A percentile compares a stretch with the other conserved stretches of the same genome.
Evolutionary conservation across 148 eudicot species (phyloP).

Genomic region (Gaultheria prostrata): DNA sequence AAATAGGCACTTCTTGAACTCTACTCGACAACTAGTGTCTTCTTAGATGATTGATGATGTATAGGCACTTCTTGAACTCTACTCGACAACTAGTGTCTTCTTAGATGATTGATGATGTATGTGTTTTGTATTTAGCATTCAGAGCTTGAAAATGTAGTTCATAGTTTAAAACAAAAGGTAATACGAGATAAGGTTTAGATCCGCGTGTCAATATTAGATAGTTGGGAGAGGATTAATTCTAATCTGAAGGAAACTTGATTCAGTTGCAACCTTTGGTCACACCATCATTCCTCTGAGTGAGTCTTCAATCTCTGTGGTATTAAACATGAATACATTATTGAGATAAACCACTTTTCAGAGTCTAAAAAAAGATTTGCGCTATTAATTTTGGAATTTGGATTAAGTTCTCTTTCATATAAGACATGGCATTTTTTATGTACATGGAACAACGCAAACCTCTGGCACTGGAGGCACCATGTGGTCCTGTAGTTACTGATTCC

Average conservation of each 20-base stretch:
- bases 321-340: neutral
- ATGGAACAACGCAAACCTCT: neutral
- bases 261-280: neutral
- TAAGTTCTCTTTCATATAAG: neutral
- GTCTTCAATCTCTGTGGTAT: neutral
- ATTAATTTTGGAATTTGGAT: neutral
- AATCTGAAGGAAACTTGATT: neutral
- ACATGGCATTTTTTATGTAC: neutral
- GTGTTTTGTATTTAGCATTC: neutral
- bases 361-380: neutral
- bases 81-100: neutral
- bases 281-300: neutral
- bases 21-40: too few relatives aligned
- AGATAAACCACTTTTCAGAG: neutral
- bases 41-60: too few relatives aligned
- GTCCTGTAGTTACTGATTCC: neutral
- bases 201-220: neutral
- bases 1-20: neutral
- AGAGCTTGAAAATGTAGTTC: neutral
- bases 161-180: neutral
- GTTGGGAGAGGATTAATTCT: neutral
- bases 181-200: neutral
- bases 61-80: neutral
- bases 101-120: neutral
- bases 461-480: neutral